Percentiles rank a stretch among this genome's conserved stretches.
Conservation (phyloP, 805 yeast species). For the Wickerhamiella bombiphila region DNA sequence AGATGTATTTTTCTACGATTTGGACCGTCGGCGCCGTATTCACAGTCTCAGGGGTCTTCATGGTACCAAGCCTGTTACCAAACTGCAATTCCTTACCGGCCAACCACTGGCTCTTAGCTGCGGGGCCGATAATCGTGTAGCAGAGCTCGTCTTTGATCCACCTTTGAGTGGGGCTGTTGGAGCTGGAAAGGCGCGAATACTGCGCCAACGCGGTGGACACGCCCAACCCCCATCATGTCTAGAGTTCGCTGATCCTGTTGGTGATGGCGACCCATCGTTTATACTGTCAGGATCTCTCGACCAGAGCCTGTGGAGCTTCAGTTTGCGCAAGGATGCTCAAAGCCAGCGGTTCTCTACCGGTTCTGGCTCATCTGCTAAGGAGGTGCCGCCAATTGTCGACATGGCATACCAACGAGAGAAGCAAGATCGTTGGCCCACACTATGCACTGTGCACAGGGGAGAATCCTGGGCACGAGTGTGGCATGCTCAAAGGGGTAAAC, state of each 20-base stretch:
- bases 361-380: conserved; percentile 37
- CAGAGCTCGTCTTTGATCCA: conserved; percentile 90
- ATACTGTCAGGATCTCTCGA: conserved; percentile 78
- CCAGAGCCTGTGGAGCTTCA: conserved; percentile 77
- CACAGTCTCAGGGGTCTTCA: conserved; percentile 66
- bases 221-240: conserved; percentile 73
- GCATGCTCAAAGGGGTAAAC: conserved; percentile 64
- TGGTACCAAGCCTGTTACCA: conserved; percentile 62
- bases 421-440: conserved; percentile 86
- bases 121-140: conserved; percentile 81
- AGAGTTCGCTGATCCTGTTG: conserved; percentile 49
- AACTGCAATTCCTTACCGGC: conserved; percentile 65
- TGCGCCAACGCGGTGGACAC: conserved; percentile 96
- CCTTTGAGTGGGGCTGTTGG: conserved; percentile 66
- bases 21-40: conserved; percentile 55
- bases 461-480: conserved; percentile 80
- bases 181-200: conserved; percentile 46
- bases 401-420: conserved; percentile 62
- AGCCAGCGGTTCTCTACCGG: conserved; percentile 85
- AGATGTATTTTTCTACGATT: conserved; percentile 72
- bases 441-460: conserved; percentile 76
- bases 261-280: conserved; percentile 51
- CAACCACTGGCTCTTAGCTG: conserved; percentile 81
- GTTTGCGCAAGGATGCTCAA: conserved; percentile 90
- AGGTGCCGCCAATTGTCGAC: conserved; percentile 60